These are phyloP conservation scores for Sporothrix brasiliensis DNA, from an alignment of 2,329 filamentous ascomycete genomes.

Conservation along the genomic window DNA sequence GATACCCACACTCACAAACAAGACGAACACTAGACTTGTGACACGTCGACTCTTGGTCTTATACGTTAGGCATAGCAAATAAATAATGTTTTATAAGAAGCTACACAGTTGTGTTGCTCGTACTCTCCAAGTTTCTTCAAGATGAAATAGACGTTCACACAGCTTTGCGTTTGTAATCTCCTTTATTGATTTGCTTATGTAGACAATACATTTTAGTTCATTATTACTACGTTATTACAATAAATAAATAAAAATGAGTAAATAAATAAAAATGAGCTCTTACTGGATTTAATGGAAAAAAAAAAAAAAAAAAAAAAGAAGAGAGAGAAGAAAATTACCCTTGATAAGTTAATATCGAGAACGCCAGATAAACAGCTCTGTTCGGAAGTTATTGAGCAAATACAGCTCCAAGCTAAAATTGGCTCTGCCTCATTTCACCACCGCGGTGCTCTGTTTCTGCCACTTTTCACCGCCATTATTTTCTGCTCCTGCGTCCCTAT, in stretches of 20 bases:
- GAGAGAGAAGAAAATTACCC: not conserved
- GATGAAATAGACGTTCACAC: not conserved
- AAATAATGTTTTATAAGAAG: not conserved
- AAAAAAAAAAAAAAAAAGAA: not conserved
- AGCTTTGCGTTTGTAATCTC: not conserved
- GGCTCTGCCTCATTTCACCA: not conserved
- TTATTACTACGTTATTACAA: too few relatives aligned
- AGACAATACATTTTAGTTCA: not conserved
- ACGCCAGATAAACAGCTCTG: too few relatives aligned
- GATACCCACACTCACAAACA: conserved; percentile 27
- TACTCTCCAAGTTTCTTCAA: not conserved
- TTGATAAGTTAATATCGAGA: too few relatives aligned
- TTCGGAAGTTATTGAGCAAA: too few relatives aligned
- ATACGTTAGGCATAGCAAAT: not conserved
- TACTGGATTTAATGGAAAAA: not conserved
- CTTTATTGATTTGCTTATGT: too few relatives aligned
- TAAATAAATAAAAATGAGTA: too few relatives aligned
- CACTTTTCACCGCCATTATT: conserved; percentile 20
- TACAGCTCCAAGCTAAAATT: too few relatives aligned
- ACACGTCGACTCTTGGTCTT: not conserved
- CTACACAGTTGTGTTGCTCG: not conserved
- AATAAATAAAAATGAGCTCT: too few relatives aligned
- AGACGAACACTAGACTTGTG: not conserved
- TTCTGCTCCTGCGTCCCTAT: conserved; percentile 11
- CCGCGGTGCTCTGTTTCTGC: not conserved